These are phyloP conservation scores for Phaeosphaeriaceae sp. DNA, from an alignment of 2,329 filamentous ascomycete species.

Conservation along the genomic window DNA sequence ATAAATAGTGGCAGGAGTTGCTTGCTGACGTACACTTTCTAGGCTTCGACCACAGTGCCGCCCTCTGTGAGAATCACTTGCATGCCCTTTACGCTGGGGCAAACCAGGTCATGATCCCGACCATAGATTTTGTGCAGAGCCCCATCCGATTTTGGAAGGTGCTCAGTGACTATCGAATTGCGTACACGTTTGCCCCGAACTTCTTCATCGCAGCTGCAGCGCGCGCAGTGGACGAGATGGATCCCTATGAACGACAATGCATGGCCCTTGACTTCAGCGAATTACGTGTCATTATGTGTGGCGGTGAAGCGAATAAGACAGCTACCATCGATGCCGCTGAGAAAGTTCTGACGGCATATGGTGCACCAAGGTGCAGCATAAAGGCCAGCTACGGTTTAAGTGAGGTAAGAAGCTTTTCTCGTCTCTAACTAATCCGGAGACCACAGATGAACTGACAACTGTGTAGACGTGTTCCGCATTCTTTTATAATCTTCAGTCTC, in stretches of 20 bases:
- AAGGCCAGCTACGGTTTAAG: slow-evolving; percentile 59
- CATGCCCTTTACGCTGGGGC: slow-evolving; percentile 52
- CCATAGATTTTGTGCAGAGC: slow-evolving; percentile 50
- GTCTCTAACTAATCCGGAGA: background rate
- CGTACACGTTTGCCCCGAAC: slow-evolving; percentile 56
- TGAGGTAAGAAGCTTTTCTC: slow-evolving; percentile 20
- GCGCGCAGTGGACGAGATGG: slow-evolving; percentile 9
- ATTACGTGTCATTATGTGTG: slow-evolving; percentile 48
- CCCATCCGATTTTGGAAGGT: slow-evolving; percentile 51
- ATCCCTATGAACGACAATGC: background rate
- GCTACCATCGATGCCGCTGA: slow-evolving; percentile 40
- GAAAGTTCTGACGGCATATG: slow-evolving; percentile 37
- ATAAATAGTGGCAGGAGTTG: background rate
- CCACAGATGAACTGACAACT: too few relatives aligned
- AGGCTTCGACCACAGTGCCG: slow-evolving; percentile 62
- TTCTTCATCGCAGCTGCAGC: slow-evolving; percentile 46
- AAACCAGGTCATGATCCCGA: slow-evolving; percentile 56
- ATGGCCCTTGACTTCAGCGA: slow-evolving; percentile 34
- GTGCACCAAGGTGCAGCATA: slow-evolving; percentile 46
- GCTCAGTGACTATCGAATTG: slow-evolving; percentile 51
- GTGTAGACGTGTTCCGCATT: slow-evolving; percentile 58
- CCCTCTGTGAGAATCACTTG: slow-evolving; percentile 60
- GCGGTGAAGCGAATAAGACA: slow-evolving; percentile 56
- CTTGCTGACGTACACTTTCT: background rate
- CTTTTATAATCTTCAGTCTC: slow-evolving; percentile 54